Evolutionary conservation across 202 grass and related monocot species (phyloP), one percentile per base, ranked within the genome.

Genomic region (Tripidium arundinaceum): DNA sequence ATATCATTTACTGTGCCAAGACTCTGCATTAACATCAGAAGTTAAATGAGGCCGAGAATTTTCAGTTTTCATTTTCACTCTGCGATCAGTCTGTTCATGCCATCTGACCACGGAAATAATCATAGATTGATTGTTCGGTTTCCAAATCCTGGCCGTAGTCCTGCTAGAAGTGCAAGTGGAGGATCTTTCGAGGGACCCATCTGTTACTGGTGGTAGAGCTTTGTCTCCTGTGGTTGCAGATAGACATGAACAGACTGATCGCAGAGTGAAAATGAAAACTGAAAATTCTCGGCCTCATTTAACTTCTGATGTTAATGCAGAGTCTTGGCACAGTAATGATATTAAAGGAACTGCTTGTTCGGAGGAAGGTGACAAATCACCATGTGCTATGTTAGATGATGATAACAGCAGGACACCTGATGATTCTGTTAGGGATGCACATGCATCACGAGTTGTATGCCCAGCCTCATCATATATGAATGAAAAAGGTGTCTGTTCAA

Each of bases 71-170:
- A 84, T 47, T 84, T 89, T 98, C 72, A 98, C 82, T 49, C 87
- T 83, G 28, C 68, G 85, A 65, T 90, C 86, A 82, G 57, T 89
- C 40, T 93, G 84, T 3, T 96, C 95, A 52, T 93, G 87, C 67
- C 90, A 75, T 92, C 91, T 18, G 68, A 83, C 39, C 49, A 80
- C 70, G 79, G 75, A 62, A 94, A 94, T 79, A 80, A 34, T 63
- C 88, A 89, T 81, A 89, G 86, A 46, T 83, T 98, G 74, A 91
- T 94, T 87, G 87, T 94, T 57, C 91, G 90, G 45, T 87, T 98
- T 87, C 87, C 86, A 62, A 98, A 98, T 78, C 91, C 86, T 75
- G 86, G 75, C 0, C 88, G 86, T 58, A 94, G 92, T 65, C 95
- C 90, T 14, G 90, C 81, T 84, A 88, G 84, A 64, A 98, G 84